phyloP scores from a whole-genome alignment of 1,284 basidiomycete species.

The Boletus subluridellus region DNA sequence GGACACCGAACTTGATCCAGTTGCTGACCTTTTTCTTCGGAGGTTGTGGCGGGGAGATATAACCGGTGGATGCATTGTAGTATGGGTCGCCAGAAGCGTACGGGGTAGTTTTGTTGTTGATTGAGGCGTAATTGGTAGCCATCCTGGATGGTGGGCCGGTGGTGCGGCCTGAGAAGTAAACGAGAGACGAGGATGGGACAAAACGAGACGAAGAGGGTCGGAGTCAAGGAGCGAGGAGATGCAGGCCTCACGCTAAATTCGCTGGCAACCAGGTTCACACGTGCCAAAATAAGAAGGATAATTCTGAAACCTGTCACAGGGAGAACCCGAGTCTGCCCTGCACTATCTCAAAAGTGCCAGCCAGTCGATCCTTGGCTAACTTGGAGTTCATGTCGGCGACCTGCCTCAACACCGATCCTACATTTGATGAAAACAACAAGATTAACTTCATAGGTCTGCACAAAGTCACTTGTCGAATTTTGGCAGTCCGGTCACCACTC shows the following conservation, averaged over 20 bases:
- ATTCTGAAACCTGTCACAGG: too few relatives aligned
- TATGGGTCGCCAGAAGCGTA: constrained; percentile 60
- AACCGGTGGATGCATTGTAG: constrained; percentile 65
- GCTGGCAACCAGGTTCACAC: constrained; percentile 20
- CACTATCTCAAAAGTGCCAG: too few relatives aligned
- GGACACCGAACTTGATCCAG: constrained; percentile 58
- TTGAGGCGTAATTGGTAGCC: constrained; percentile 47
- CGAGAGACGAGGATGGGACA: constrained; percentile 25
- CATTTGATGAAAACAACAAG: constrained; percentile 4
- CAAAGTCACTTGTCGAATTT: not conserved
- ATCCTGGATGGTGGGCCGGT: constrained; percentile 19
- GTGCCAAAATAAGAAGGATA: not conserved
- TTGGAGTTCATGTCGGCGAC: constrained; percentile 3
- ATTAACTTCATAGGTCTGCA: constrained; percentile 40
- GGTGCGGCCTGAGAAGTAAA: constrained; percentile 19
- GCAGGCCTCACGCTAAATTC: not conserved
- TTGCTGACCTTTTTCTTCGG: constrained; percentile 42
- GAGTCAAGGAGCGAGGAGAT: not conserved
- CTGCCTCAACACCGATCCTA: not conserved
- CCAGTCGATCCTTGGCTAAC: too few relatives aligned
- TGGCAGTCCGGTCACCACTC: not conserved
- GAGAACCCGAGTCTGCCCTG: too few relatives aligned
- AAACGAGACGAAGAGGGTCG: constrained; percentile 2
- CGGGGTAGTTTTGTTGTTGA: constrained; percentile 41
- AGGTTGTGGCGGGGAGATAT: constrained; percentile 46